Evolutionary conservation across 805 yeast genomes (phyloP).

Genomic region (Suhomyces xylopsoci): DNA sequence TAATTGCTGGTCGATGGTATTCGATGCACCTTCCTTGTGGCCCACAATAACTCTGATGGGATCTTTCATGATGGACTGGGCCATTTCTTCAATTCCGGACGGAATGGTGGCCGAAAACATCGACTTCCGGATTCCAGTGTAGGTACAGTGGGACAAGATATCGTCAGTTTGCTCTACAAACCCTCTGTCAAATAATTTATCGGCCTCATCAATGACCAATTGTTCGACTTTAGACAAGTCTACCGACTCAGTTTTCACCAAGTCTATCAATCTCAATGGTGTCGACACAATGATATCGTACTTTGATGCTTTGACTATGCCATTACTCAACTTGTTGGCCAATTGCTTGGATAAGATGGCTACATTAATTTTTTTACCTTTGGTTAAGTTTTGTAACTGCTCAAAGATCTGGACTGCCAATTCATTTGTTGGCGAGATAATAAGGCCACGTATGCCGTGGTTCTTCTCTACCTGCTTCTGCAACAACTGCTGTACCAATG

Average conservation of each 20-base stretch:
- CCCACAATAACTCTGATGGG: constrained; percentile 88
- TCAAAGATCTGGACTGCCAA: constrained; percentile 81
- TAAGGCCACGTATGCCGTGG: constrained; percentile 66
- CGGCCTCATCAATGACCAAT: constrained; percentile 92
- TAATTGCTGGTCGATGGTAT: constrained; percentile 76
- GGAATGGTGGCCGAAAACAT: constrained; percentile 96
- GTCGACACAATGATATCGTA: constrained; percentile 83
- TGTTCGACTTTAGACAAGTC: constrained; percentile 66
- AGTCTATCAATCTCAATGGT: constrained; percentile 82
- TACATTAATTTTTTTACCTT: constrained; percentile 54
- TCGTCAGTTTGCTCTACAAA: constrained; percentile 90
- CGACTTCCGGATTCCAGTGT: constrained; percentile 58
- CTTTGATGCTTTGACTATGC: constrained; percentile 55
- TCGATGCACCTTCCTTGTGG: constrained; percentile 88
- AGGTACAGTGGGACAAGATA: constrained; percentile 59
- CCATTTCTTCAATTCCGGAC: constrained; percentile 85
- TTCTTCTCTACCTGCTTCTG: constrained; percentile 26
- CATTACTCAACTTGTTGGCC: constrained; percentile 63
- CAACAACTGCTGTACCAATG: constrained; percentile 59
- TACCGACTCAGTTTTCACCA: constrained; percentile 58
- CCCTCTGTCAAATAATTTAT: constrained; percentile 80
- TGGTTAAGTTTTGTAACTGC: constrained; percentile 58
- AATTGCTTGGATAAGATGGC: constrained; percentile 70
- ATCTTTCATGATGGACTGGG: constrained; percentile 77
- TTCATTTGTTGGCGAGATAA: constrained; percentile 93